Evolutionary conservation across 805 yeast species (phyloP), one percentile per base, ranked within the genome.

Genomic region (Diddensiella caesifluorescens): DNA sequence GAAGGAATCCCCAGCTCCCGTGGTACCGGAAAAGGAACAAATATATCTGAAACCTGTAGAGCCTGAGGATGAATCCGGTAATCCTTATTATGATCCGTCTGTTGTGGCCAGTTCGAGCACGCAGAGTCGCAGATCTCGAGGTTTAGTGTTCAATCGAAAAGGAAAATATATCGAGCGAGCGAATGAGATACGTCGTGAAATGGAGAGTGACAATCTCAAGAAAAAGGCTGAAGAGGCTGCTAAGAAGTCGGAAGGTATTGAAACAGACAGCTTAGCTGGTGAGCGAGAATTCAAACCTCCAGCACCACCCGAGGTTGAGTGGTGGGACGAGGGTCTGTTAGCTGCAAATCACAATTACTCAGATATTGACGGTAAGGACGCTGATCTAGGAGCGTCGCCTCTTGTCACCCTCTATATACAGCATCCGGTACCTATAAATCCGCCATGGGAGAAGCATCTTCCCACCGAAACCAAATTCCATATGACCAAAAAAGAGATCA

Each of bases 321-420:
- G 96, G 95, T 90, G 97, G 97, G 96, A 90, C 62, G 58, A 62
- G 41, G 76, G 76, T 2, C 74, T 76, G 36, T 9, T 41, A 15
- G 50, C 83, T 2, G 63, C 63, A 27, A 67, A 61, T 39, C 70
- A 68, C 21, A 39, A 28, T 22, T 34, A 22, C 27, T 32, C 25
- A 5, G 43, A 39, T 9, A 35, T 31, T 3, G 49, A 44, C 26
- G 13, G 27, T 18, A 42, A 15, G 51, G 49, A n/a, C 60, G 59
- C 15, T 4, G 5, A 21, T 18, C 26, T 21, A 9, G 60, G 60
- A 16, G 66, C 64, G 12, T 67, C 66, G 13, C 59, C 62, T 4
- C 81, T 83, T 0, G 74, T 87, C 1, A 72, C 89, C 0, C 56
- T 70, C n/a, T 86, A 80, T 52, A 70, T 90, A 2, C 90, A 84